Percentiles rank a stretch among this genome's conserved stretches.
Conservation (phyloP, 768 basidiomycete genomes). For the Leccinum ochraceum region DNA sequence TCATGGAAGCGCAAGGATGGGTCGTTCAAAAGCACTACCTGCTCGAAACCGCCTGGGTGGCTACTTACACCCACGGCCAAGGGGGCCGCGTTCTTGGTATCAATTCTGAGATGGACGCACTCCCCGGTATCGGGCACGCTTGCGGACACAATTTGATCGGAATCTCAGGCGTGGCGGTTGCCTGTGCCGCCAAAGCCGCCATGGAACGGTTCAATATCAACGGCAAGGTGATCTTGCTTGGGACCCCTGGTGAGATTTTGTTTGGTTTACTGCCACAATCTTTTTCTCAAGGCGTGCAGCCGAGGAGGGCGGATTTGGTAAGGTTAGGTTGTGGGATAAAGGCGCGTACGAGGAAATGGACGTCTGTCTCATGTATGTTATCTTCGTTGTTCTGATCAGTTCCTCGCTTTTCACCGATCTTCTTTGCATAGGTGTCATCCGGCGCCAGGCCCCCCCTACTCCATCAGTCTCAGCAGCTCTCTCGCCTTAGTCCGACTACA, state of each 20-base stretch:
- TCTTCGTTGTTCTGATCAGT: background rate
- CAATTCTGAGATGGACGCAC: conserved; percentile 77
- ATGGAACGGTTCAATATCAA: conserved; percentile 41
- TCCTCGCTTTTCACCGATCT: background rate
- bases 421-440: conserved; percentile 67
- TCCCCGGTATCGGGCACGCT: conserved; percentile 63
- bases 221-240: conserved; percentile 62
- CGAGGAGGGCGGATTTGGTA: conserved; percentile 79
- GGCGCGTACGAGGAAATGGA: conserved; percentile 79
- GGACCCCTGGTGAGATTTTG: conserved; percentile 64
- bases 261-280: background rate
- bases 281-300: conserved; percentile 38
- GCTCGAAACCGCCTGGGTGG: conserved; percentile 77
- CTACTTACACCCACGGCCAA: conserved; percentile 60
- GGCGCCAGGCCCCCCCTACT: conserved; percentile 71
- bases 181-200: conserved; percentile 65
- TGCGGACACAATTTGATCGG: conserved; percentile 87
- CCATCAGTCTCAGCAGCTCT: conserved; percentile 62
- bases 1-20: conserved; percentile 69
- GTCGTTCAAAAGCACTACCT: conserved; percentile 60
- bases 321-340: conserved; percentile 61
- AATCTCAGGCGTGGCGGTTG: conserved; percentile 71
- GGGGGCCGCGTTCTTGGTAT: conserved; percentile 68
- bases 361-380: conserved; percentile 67
- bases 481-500: conserved; percentile 61